phyloP scores from a whole-genome alignment of 176 grass and related monocot species.

The Musa beccarii region DNA sequence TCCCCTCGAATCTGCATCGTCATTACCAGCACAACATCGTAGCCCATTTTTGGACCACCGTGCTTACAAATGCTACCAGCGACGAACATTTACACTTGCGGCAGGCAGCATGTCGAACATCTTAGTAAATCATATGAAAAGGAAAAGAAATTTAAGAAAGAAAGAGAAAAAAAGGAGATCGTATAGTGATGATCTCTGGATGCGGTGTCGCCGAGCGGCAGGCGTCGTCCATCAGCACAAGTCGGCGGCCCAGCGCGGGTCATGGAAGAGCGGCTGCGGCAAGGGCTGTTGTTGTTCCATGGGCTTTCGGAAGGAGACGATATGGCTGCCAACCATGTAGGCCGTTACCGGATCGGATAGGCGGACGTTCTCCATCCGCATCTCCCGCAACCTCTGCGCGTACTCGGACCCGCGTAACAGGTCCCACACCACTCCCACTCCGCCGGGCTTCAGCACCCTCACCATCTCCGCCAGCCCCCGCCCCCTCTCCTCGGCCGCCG shows the following conservation, averaged over 20 bases:
- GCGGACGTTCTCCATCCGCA: constrained; percentile 14
- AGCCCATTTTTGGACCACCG: no score
- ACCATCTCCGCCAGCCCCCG: constrained; percentile 5
- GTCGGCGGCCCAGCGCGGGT: neutral
- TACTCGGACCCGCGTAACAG: neutral
- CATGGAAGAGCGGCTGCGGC: no score
- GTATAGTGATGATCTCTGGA: no score
- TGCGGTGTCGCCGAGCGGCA: no score
- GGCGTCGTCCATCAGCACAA: neutral
- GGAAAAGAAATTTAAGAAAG: no score
- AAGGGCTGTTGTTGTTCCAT: neutral
- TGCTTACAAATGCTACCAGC: no score
- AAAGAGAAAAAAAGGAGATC: no score
- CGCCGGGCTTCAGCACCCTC: constrained; percentile 16
- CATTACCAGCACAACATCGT: no score
- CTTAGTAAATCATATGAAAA: no score
- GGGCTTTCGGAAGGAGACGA: constrained; percentile 21
- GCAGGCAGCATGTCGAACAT: no score
- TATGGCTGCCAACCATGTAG: constrained; percentile 3
- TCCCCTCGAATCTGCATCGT: no score
- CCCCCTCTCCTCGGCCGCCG: constrained; percentile 1
- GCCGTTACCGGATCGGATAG: constrained; percentile 1
- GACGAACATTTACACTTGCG: no score
- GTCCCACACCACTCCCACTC: constrained; percentile 17
- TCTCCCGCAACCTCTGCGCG: constrained; percentile 11